Base-by-base conservation (phyloP, 108 stramenopile genomes). In the Fragilariopsis cylindrus region DNA sequence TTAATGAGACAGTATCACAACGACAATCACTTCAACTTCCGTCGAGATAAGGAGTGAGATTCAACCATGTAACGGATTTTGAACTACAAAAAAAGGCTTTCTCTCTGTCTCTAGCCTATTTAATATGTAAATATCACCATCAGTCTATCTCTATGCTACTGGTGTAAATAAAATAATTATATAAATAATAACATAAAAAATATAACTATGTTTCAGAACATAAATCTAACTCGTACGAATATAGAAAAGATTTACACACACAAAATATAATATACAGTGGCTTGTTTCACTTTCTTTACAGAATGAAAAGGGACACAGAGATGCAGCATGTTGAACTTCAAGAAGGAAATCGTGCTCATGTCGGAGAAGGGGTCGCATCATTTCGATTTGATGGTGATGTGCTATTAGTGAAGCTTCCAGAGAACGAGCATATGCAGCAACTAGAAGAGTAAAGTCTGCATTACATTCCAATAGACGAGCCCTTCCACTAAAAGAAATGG, bases 11-110 rank as follows among this genome's bases (percentile, higher is more conserved):
- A 89, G 46, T 76, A 86, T 47, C 69, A 78, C 12, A 56, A 79
- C 21, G 85, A 91, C 73, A 70, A 87, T 65, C 73, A 86, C 60
- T 88, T 87, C 69, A 81, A 78, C 40, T 91, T 91, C 68, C 76
- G 85, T 0, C 70, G 52, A 7, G 39, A 69, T 13, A 79, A 79
- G 53, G 16, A 76, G 30, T 44, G 58, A 40, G 30, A 30, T 30
- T 30, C 2, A 30, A 2, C 30, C 30, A 30, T 30, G 30, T 1
- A 30, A 30, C 30, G 30, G 30, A 30, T 30, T 30, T 30, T 30
- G 30, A 30, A 30, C 30, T 2, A 30, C 30, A 30, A 30, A 30
- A 30, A 30, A 30, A 30, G 30, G 2, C 2, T 30, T 30, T 30
- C 30, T 30, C 30, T 30, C 30, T 30, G 30, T 30, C 30, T 30